Evolutionary conservation across 2,329 filamentous ascomycete species (phyloP).

Genomic region (Diaporthe ampelina): DNA sequence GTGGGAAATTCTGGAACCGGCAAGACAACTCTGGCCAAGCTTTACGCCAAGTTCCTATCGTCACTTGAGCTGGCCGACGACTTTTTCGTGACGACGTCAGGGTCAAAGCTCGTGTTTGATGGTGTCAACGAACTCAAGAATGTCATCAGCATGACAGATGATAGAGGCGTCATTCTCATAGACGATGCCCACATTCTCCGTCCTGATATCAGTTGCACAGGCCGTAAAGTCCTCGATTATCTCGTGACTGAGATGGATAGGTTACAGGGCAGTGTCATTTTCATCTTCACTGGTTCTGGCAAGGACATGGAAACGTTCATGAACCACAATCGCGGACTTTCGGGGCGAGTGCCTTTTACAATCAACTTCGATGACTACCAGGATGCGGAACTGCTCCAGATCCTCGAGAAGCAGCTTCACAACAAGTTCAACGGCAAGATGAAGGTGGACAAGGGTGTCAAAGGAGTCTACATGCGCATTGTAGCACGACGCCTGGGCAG

Average conservation of each 20-base stretch:
- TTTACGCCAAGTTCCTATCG: conserved; percentile 64
- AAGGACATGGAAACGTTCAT: conserved; percentile 85
- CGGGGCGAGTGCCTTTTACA: conserved; percentile 75
- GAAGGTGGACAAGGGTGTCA: conserved; percentile 68
- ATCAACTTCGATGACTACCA: conserved; percentile 79
- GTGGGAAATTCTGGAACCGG: conserved; percentile 81
- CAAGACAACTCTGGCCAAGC: conserved; percentile 80
- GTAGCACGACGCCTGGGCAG: conserved; percentile 72
- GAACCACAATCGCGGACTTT: conserved; percentile 78
- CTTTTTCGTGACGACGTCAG: conserved; percentile 57
- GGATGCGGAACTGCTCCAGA: conserved; percentile 73
- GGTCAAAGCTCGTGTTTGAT: conserved; percentile 73
- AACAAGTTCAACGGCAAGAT: conserved; percentile 68
- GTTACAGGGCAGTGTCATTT: conserved; percentile 75
- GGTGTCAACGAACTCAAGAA: conserved; percentile 71
- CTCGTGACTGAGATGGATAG: conserved; percentile 82
- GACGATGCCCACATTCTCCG: conserved; percentile 84
- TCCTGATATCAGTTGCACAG: conserved; percentile 68
- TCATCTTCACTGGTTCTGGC: conserved; percentile 80
- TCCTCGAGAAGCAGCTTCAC: conserved; percentile 68
- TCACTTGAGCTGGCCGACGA: conserved; percentile 24
- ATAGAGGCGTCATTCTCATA: conserved; percentile 80
- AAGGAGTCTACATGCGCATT: conserved; percentile 75
- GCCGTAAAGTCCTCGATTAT: conserved; percentile 76
- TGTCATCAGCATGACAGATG: conserved; percentile 66